Evolutionary conservation across 2,329 filamentous ascomycete genomes (phyloP), one percentile per base, ranked within the genome.

Genomic region (Penicillium sp.): DNA sequence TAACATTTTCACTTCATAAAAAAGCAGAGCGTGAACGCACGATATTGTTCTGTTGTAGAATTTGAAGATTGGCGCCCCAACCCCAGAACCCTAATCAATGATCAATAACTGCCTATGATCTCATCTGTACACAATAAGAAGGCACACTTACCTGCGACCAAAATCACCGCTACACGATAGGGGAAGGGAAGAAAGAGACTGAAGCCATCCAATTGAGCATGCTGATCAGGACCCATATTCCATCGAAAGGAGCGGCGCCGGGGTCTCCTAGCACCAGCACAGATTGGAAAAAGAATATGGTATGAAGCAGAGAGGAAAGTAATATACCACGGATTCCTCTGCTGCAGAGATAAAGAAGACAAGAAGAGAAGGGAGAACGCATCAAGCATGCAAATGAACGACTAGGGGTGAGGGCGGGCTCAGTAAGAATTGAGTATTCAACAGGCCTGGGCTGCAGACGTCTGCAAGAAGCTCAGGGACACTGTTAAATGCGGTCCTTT

Each of bases 61-160:
- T 93, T 75, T 97, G 93, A 46, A 98, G 87, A 81, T 97, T 98
- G 70, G 91, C 79, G 67, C 90, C 93, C 93, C 94, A 99, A 75
- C 92, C 93, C 94, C 94, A 98, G 72, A 96, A 89, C 69, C 92
- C 93, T 96, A 69, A 49, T 63, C 53, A 56, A 58, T 54, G 26
- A 57, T 64, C 52, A 67, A 66, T 46, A 62, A 35, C 21, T 45
- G 21, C 48, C 45, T 8, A 57, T 54, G 44, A 52, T 4, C 9
- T 15, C 21, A 45, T 17, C 49, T 38, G 30, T 41, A 8, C 21
- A 5, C 21, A 53, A 49, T 47, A 64, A 47, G 15, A 48, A 46
- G 19, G 46, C 56, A 29, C 30, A 66, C 49, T 46, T 83, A 96
- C 93, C 94, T 66, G 96, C 82, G 57, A 96, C 90, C 66, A 95